Evolutionary conservation across 805 yeast genomes (phyloP), one percentile per base, ranked within the genome.

Genomic region (Hagleromyces aurorensis): DNA sequence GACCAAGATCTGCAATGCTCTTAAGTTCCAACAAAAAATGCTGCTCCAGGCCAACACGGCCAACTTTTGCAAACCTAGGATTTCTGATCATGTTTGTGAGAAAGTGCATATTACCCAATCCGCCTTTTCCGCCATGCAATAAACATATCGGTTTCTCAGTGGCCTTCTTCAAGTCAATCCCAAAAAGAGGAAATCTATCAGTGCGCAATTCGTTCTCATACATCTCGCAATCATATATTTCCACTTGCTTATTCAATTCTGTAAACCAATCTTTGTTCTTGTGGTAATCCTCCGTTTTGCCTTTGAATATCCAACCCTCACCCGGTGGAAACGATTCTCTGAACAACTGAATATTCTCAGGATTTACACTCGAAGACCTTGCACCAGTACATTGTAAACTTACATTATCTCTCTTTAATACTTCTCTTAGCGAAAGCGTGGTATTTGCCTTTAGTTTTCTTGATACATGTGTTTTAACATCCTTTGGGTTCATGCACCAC

Each of bases 21-120:
- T 85, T 86, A 40, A 91, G 62, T 57, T 91, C 98, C 40, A 91
- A 72, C 33, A 84, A 57, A 39, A 91, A 85, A 33, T 65, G 62
- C 12, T 72, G 70, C 20, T 73, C 76, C 3, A 85, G 41, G 0
- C 85, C 84, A 5, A 57, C 57, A 36, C 97, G 69, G 3, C 97
- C 98, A 15, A 50, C 53, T 48, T 86, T 87, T 16, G 89, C 73
- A 54, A 91, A 91, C 32, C 94, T 64, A 9, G 98, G 98, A 46
- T 86, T 89, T 37, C 96, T 71, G 34, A 91, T 75, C 29, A 75
- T 72, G 25, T 78, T 67, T 1, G 96, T 85, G 27, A 83, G 64
- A 50, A 91, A 91, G 54, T 89, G 95, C 91, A 85, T 85, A 55
- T 91, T 91, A 1, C 98, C 98, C 62, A 89, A 66, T 0, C 98